Evolutionary conservation across 2,329 filamentous ascomycete species (phyloP), one percentile per base, ranked within the genome.

Genomic region (Nigrograna mackinnonii): DNA sequence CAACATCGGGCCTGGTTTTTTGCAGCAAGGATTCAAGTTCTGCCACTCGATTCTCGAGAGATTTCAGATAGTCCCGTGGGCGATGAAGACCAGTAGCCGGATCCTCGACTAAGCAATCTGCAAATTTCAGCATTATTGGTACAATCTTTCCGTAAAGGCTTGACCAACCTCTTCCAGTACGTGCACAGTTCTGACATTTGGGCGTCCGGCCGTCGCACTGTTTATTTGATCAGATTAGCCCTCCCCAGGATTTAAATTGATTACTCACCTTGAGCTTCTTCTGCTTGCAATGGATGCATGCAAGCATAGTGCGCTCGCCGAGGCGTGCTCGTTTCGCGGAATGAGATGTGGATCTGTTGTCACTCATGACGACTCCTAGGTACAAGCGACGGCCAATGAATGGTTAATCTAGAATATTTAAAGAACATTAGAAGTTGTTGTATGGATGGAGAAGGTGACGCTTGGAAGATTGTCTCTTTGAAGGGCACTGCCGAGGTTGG

Each of bases 61-160:
- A 55, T 41, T 61, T 52, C 38, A 69, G 58, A 46, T 69, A 68
- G 35, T 66, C 54, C 24, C 62, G 44, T 5, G 66, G 63, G 20
- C 58, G 57, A 28, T 65, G 60, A 5, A 64, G 41, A 4, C 63
- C 58, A 2, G 67, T 69, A 6, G 66, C 60, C 6, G 65, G 64
- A 37, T 70, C 67, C 52, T 70, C 65, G 5, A 69, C 60, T 9
- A 67, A 48, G 46, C 63, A 68, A 13, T 64, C 31, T 34, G 11
- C 12, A 34, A 28, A 28, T 11, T 28, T n/a, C n/a, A n/a, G n/a
- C 11, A 28, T 14, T 28, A 28, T 28, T 28, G 14, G 24, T 28
- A 11, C 14, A 11, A 28, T 28, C 14, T n/a, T n/a, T n/a, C n/a
- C n/a, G n/a, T n/a, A 12, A 14, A 28, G 24, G 14, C 14, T 11